These are phyloP conservation scores for Saccharomycopsis schoenii DNA, from an alignment of 805 yeast species.

Conservation along the genomic window DNA sequence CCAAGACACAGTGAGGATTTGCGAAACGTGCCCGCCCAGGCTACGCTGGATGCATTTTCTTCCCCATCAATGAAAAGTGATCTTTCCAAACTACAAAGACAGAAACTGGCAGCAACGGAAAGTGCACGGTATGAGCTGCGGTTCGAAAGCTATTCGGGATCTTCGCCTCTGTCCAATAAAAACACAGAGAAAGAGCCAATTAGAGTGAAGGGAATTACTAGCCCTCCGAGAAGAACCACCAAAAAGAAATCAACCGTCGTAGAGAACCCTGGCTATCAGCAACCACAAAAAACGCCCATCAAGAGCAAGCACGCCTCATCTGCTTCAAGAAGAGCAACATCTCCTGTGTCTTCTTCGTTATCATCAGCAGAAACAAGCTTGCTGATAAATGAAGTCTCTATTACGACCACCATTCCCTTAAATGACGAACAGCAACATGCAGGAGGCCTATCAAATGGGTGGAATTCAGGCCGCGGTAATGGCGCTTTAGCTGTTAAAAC, in stretches of 20 bases:
- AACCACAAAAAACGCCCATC: not conserved
- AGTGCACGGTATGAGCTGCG: not conserved
- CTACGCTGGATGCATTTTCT: not conserved
- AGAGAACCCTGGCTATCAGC: not conserved
- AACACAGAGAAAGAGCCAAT: not conserved
- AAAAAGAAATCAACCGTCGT: not conserved
- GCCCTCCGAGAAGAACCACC: not conserved
- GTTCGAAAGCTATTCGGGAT: not conserved
- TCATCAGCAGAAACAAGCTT: not conserved
- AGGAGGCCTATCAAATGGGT: not conserved
- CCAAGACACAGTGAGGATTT: not conserved
- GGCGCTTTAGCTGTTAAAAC: no score
- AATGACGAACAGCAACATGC: not conserved
- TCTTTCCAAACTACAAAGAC: not conserved
- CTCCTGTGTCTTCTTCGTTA: no score
- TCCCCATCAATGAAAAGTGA: not conserved
- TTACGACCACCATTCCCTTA: not conserved
- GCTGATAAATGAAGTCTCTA: not conserved
- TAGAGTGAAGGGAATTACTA: not conserved
- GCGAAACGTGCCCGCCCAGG: not conserved
- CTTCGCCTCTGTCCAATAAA: not conserved
- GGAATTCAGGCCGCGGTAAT: not conserved
- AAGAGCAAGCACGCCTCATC: no score
- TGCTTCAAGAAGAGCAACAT: no score
- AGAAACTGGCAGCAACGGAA: not conserved